A percentile compares a stretch with the other conserved stretches of the same genome.
Conservation (phyloP, 2,329 filamentous ascomycete genomes). For the Alternaria brassicae region DNA sequence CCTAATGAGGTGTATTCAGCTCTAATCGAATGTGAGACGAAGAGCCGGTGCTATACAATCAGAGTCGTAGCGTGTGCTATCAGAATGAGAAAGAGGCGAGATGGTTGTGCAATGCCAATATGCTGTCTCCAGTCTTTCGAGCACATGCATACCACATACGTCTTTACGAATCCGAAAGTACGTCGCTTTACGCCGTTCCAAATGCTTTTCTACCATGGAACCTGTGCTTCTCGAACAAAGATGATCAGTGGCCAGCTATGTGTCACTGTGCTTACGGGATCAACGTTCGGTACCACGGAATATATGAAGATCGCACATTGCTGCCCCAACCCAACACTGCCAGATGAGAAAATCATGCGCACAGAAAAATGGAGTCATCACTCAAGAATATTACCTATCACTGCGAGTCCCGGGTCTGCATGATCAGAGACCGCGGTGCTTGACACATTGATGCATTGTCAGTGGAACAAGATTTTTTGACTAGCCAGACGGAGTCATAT, state of each 20-base stretch:
- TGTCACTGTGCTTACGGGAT: neutral
- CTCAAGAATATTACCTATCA: neutral
- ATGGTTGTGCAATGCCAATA: neutral
- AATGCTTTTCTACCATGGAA: neutral
- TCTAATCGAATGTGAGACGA: neutral
- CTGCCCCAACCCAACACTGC: neutral
- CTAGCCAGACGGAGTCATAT: neutral
- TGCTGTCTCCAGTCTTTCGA: neutral
- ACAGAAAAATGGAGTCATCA: too few relatives aligned
- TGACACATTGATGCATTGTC: neutral
- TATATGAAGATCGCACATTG: neutral
- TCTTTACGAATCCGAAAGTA: neutral
- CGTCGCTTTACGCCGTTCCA: neutral
- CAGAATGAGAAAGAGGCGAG: neutral
- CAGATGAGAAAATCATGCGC: neutral
- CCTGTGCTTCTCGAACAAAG: neutral
- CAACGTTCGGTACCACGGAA: conserved; percentile 4
- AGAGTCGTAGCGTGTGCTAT: neutral
- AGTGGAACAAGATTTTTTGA: neutral
- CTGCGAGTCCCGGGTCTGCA: neutral
- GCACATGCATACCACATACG: neutral
- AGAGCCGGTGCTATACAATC: neutral
- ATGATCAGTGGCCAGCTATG: neutral
- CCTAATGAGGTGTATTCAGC: neutral
- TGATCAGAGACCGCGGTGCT: neutral